Percentiles rank a stretch among this genome's conserved stretches.
Conservation (phyloP, 2,329 filamentous ascomycete species). For the Didymella pinodella region DNA sequence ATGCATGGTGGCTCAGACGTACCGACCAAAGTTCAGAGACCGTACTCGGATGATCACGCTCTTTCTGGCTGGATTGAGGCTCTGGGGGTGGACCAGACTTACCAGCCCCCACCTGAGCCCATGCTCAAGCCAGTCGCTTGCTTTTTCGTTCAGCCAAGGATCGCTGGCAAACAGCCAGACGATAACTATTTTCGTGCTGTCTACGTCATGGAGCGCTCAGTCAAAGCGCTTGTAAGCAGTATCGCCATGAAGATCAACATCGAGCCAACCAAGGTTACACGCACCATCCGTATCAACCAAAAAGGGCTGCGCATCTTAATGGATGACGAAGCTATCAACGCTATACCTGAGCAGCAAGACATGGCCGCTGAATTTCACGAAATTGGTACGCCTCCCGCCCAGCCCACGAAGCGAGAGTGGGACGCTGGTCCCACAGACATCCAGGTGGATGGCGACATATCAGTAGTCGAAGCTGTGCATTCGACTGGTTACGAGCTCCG, state of each 20-base stretch:
- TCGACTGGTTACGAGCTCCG: slow-evolving; percentile 59
- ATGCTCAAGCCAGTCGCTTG: slow-evolving; percentile 81
- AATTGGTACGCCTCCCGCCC: slow-evolving; percentile 56
- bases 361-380: slow-evolving; percentile 78
- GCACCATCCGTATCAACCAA: slow-evolving; percentile 74
- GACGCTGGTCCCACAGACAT: slow-evolving; percentile 58
- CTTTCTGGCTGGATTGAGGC: slow-evolving; percentile 89
- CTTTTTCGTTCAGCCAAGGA: slow-evolving; percentile 76
- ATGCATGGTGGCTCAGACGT: slow-evolving; percentile 58
- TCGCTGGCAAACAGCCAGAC: slow-evolving; percentile 57
- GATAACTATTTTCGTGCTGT: slow-evolving; percentile 82
- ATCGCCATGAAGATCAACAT: slow-evolving; percentile 83
- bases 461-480: slow-evolving; percentile 53
- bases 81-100: slow-evolving; percentile 84
- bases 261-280: slow-evolving; percentile 73
- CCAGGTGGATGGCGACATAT: slow-evolving; percentile 58
- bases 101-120: slow-evolving; percentile 79
- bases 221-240: slow-evolving; percentile 74
- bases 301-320: slow-evolving; percentile 83
- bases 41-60: slow-evolving; percentile 68
- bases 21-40: slow-evolving; percentile 63
- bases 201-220: slow-evolving; percentile 80
- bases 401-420: slow-evolving; percentile 62
- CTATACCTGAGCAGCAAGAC: slow-evolving; percentile 88
- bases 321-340: slow-evolving; percentile 86